Percentiles rank a stretch among this genome's conserved stretches.
Evolutionary conservation across 805 yeast genomes (phyloP).

Genomic region (Starmerella scarabaei): DNA sequence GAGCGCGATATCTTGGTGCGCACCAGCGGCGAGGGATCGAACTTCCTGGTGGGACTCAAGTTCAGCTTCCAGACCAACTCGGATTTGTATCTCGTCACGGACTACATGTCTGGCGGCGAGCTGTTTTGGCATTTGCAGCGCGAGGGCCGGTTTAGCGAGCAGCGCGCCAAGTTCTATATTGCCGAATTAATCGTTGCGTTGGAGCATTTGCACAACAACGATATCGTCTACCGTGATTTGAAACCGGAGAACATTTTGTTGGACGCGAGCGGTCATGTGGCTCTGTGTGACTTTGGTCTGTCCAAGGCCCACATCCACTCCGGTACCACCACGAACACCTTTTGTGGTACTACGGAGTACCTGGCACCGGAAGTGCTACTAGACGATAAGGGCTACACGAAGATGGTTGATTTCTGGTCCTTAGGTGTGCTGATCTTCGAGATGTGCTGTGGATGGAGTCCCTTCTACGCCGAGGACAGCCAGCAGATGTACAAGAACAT

Average conservation of each 20-base stretch:
- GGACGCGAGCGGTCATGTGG: conserved; percentile 96
- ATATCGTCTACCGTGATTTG: conserved; percentile 89
- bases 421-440: conserved; percentile 92
- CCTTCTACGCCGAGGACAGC: conserved; percentile 93
- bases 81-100: conserved; percentile 86
- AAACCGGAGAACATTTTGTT: conserved; percentile 92
- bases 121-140: conserved; percentile 92
- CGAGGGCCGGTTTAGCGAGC: conserved; percentile 88
- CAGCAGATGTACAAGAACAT: conserved; percentile 98
- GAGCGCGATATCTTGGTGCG: conserved; percentile 90
- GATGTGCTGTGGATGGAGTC: conserved; percentile 99
- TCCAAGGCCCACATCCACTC: conserved; percentile 82
- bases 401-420: conserved; percentile 99
- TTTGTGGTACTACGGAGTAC: conserved; percentile 97
- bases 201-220: conserved; percentile 90
- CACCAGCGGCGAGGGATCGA: conserved; percentile 74
- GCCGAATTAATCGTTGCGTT: conserved; percentile 89
- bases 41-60: conserved; percentile 92
- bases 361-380: conserved; percentile 91
- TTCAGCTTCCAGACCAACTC: conserved; percentile 92
- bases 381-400: conserved; percentile 93
- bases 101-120: conserved; percentile 97
- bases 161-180: conserved; percentile 89
- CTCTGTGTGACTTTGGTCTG: conserved; percentile 92
- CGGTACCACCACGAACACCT: conserved; percentile 80